These are phyloP conservation scores for Lanmaoa rubissima DNA, from an alignment of 768 basidiomycete species.

Conservation along the genomic window DNA sequence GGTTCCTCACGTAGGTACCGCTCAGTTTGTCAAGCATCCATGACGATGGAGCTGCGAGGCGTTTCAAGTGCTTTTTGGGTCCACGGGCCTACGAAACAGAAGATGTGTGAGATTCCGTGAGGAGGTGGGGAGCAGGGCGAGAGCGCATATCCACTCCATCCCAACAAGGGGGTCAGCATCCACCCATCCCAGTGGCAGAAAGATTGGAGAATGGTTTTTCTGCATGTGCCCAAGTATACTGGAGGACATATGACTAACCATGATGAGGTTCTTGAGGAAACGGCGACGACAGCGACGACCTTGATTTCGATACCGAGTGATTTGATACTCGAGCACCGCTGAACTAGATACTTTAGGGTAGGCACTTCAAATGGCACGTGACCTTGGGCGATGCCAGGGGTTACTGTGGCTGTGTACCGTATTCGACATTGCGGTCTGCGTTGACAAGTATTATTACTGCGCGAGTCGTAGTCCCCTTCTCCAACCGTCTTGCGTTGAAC, in stretches of 20 bases:
- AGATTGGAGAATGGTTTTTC: background rate
- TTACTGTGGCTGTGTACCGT: constrained; percentile 12
- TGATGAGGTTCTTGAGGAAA: constrained; percentile 31
- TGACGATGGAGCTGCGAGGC: constrained; percentile 93
- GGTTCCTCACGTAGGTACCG: constrained; percentile 79
- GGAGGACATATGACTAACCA: constrained; percentile 29
- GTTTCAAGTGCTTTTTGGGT: constrained; percentile 99
- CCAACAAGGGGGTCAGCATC: constrained; percentile 21
- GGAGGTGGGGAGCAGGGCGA: background rate
- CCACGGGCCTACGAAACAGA: constrained; percentile 73
- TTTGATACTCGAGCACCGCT: background rate
- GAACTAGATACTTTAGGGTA: constrained; percentile 24
- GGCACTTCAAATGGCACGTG: constrained; percentile 23
- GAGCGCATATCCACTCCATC: constrained; percentile 19
- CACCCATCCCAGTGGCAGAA: constrained; percentile 20
- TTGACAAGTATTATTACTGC: constrained; percentile 1
- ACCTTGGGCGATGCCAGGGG: background rate
- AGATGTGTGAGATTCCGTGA: constrained; percentile 14
- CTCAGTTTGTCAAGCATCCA: constrained; percentile 99
- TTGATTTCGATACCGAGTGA: constrained; percentile 22
- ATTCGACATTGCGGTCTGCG: background rate
- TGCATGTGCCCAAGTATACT: background rate
- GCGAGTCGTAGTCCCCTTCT: background rate
- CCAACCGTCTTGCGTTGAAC: background rate
- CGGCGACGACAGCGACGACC: constrained; percentile 18